These are phyloP conservation scores for Lactarius hatsudake DNA, from an alignment of 768 basidiomycete species.

Conservation along the genomic window DNA sequence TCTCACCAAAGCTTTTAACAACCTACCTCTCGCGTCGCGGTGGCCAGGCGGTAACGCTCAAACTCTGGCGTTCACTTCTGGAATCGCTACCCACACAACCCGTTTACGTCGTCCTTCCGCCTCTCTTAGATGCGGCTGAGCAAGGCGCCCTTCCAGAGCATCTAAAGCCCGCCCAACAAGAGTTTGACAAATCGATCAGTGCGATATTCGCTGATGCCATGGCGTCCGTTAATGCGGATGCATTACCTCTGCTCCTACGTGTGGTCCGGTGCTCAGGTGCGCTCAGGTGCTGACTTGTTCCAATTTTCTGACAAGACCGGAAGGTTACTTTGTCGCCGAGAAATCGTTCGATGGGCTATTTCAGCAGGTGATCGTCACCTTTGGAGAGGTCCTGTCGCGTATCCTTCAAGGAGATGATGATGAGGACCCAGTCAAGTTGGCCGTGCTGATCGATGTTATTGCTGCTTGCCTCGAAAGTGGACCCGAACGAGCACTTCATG, in stretches of 20 bases:
- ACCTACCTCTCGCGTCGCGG: constrained; percentile 49
- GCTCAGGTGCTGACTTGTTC: neutral
- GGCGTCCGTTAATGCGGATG: constrained; percentile 30
- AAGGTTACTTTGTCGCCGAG: constrained; percentile 34
- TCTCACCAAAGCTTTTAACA: constrained; percentile 46
- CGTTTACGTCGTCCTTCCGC: constrained; percentile 34
- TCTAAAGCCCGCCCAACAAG: constrained; percentile 42
- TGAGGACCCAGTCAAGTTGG: constrained; percentile 4
- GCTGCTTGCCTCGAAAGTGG: constrained; percentile 19
- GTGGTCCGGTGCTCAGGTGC: constrained; percentile 44
- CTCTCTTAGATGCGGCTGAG: constrained; percentile 44
- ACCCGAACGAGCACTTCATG: neutral
- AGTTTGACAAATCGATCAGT: constrained; percentile 47
- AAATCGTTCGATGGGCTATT: constrained; percentile 36
- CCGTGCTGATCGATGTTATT: constrained; percentile 15
- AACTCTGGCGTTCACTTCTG: constrained; percentile 52
- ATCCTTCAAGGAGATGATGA: constrained; percentile 17
- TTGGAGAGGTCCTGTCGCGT: constrained; percentile 20
- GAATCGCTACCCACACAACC: constrained; percentile 39
- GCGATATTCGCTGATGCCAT: constrained; percentile 41
- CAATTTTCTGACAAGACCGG: constrained; percentile 14
- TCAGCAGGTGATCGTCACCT: constrained; percentile 24
- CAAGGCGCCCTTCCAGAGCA: constrained; percentile 42
- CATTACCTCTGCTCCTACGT: constrained; percentile 37
- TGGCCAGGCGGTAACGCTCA: constrained; percentile 33